These are phyloP conservation scores for Cordyceps cateniannulata DNA, from an alignment of 2,329 filamentous ascomycete genomes.

Conservation along the genomic window DNA sequence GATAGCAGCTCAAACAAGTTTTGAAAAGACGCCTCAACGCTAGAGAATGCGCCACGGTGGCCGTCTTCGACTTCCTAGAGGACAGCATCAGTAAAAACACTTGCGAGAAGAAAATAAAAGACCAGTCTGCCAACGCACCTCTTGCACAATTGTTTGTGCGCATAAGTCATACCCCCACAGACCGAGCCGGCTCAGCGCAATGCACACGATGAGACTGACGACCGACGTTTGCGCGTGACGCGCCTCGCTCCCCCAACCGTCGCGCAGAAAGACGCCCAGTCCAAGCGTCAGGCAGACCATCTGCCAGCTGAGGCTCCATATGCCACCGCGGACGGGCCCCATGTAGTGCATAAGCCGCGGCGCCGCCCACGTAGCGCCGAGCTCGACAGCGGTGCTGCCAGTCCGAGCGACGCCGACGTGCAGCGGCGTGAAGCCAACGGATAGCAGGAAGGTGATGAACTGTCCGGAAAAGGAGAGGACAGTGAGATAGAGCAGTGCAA, in stretches of 20 bases:
- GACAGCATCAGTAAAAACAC: too few relatives aligned
- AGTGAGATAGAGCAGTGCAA: constrained; percentile 55
- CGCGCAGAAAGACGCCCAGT: constrained; percentile 35
- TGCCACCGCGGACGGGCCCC: constrained; percentile 55
- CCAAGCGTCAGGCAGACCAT: constrained; percentile 46
- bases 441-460: constrained; percentile 58
- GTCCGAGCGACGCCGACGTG: constrained; percentile 49
- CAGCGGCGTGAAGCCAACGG: constrained; percentile 43
- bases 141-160: constrained; percentile 54
- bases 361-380: constrained; percentile 54
- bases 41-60: constrained; percentile 62
- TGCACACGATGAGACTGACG: constrained; percentile 41
- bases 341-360: constrained; percentile 49
- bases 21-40: constrained; percentile 61
- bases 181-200: constrained; percentile 51
- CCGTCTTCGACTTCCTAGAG: constrained; percentile 47
- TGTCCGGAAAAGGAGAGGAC: constrained; percentile 54
- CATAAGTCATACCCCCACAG: constrained; percentile 58
- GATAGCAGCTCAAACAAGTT: constrained; percentile 64
- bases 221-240: constrained; percentile 31
- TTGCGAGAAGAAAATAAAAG: too few relatives aligned
- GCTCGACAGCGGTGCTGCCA: constrained; percentile 46
- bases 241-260: constrained; percentile 23
- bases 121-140: too few relatives aligned
- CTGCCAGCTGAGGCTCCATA: constrained; percentile 68